Conservation (phyloP, 768 basidiomycete species). For the Mycena amicta region DNA sequence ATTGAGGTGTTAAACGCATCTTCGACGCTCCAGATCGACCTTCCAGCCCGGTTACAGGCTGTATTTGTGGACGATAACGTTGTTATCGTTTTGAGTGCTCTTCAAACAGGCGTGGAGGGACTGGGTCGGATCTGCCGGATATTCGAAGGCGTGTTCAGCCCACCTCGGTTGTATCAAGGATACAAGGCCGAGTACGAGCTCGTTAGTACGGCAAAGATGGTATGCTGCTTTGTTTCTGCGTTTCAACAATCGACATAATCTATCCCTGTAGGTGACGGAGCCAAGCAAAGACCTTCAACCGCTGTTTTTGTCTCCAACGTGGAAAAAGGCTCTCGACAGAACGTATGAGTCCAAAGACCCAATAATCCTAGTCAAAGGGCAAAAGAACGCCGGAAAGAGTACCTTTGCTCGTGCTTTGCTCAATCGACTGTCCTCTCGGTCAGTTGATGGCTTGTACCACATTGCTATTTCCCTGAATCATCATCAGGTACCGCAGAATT, state of each 20-base stretch:
- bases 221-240: constrained; percentile 30
- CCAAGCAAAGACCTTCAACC: constrained; percentile 42
- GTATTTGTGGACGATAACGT: constrained; percentile 28
- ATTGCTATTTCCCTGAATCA: constrained; percentile 3
- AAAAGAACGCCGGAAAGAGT: constrained; percentile 89
- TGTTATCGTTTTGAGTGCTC: constrained; percentile 59
- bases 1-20: constrained; percentile 30
- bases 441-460: constrained; percentile 20
- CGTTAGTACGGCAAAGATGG: constrained; percentile 52
- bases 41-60: constrained; percentile 23
- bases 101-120: constrained; percentile 64
- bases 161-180: constrained; percentile 44
- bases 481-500: constrained; percentile 68
- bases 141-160: constrained; percentile 65
- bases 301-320: constrained; percentile 40
- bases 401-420: constrained; percentile 76
- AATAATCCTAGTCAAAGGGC: constrained; percentile 75
- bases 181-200: constrained; percentile 38
- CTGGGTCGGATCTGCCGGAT: constrained; percentile 63
- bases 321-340: constrained; percentile 39
- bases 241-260: neutral
- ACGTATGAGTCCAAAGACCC: constrained; percentile 26
- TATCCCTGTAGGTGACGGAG: constrained; percentile 42
- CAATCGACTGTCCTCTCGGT: constrained; percentile 69
- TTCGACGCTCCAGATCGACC: constrained; percentile 11